Evolutionary conservation across 2,329 filamentous ascomycete genomes (phyloP).

Genomic region (Teratosphaeria gauchensis): DNA sequence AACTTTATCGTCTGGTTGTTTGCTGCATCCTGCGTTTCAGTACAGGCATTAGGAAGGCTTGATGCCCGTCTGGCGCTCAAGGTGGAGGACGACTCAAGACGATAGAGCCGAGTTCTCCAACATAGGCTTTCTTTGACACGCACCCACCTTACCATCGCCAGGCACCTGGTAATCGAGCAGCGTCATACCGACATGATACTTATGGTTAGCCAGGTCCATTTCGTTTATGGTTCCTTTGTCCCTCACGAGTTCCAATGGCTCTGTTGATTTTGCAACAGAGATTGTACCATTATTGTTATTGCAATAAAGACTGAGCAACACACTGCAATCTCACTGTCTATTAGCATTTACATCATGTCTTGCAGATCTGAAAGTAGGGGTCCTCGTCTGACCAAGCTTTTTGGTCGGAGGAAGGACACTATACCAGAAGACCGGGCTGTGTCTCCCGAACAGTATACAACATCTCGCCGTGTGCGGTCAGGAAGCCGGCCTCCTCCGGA

Average conservation of each 20-base stretch:
- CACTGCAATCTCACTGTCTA: neutral
- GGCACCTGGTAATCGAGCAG: neutral
- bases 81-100: neutral
- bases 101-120: neutral
- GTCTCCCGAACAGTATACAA: neutral
- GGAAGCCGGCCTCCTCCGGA: neutral
- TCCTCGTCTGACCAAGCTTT: neutral
- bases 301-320: neutral
- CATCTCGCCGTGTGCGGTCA: neutral
- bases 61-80: neutral
- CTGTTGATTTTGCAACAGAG: neutral
- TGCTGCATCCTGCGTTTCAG: neutral
- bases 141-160: neutral
- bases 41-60: neutral
- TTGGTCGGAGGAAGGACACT: neutral
- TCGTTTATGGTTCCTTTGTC: neutral
- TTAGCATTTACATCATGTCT: neutral
- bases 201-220: neutral
- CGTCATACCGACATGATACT: neutral
- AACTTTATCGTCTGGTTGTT: neutral
- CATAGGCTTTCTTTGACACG: neutral
- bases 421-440: neutral
- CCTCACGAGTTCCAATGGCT: neutral
- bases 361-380: neutral
- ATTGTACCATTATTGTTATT: neutral